Conservation (phyloP, 2,329 filamentous ascomycete species). For the Alternaria arborescens region DNA sequence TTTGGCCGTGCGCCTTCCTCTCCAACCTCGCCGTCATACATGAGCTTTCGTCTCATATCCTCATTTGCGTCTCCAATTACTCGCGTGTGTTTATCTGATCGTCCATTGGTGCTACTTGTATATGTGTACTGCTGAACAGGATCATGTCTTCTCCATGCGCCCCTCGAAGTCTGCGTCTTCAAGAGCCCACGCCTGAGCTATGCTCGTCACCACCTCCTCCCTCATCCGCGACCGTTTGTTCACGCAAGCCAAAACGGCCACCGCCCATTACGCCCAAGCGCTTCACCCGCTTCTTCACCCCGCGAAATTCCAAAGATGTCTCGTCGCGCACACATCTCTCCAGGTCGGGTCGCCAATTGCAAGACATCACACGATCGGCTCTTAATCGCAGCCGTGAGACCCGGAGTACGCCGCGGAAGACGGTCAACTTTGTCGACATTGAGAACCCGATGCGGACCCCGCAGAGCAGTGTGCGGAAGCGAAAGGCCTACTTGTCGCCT, state of each 20-base stretch:
- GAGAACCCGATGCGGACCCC: constrained; percentile 45
- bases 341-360: constrained; percentile 57
- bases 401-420: constrained; percentile 49
- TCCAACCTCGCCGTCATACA: constrained; percentile 20
- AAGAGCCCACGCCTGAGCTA: constrained; percentile 48
- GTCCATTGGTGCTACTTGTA: constrained; percentile 14
- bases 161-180: constrained; percentile 31
- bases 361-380: constrained; percentile 59
- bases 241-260: constrained; percentile 55
- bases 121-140: constrained; percentile 15
- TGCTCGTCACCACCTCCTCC: constrained; percentile 51
- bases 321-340: constrained; percentile 39
- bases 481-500: constrained; percentile 53
- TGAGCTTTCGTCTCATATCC: constrained; percentile 16
- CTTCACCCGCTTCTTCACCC: constrained; percentile 62
- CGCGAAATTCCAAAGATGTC: constrained; percentile 49
- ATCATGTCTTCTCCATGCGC: constrained; percentile 42
- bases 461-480: constrained; percentile 43
- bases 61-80: constrained; percentile 6
- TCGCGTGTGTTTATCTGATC: constrained; percentile 8
- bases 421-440: constrained; percentile 51
- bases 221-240: constrained; percentile 37
- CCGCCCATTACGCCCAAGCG: constrained; percentile 62
- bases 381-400: constrained; percentile 51
- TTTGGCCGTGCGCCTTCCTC: constrained; percentile 15